These are phyloP conservation scores for Cladosporium sphaerospermum DNA, from an alignment of 2,329 filamentous ascomycete species.

Conservation along the genomic window DNA sequence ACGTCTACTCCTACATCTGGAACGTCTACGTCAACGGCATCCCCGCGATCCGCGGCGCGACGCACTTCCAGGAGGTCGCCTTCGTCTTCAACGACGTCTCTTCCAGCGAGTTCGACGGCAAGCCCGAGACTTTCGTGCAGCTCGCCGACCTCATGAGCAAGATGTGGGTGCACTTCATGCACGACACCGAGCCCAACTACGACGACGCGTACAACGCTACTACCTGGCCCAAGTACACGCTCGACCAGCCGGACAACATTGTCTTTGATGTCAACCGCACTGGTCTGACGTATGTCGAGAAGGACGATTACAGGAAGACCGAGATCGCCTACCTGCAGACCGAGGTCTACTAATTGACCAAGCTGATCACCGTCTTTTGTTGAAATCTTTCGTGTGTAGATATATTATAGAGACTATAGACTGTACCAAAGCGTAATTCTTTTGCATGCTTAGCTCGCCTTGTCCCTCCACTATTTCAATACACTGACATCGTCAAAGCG, in stretches of 20 bases:
- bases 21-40: conserved; percentile 7
- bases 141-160: conserved; percentile 5
- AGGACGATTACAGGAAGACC: conserved; percentile 5
- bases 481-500: too few species aligned
- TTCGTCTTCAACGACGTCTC: conserved; percentile 43
- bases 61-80: conserved; percentile 45
- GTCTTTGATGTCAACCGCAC: conserved; percentile 8
- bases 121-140: conserved; percentile 6
- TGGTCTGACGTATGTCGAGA: neutral
- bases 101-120: conserved; percentile 2
- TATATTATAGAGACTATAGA: too few species aligned
- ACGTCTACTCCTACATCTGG: conserved; percentile 9
- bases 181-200: conserved; percentile 1
- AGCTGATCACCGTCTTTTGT: neutral
- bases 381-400: too few species aligned
- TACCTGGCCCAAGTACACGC: conserved; percentile 1
- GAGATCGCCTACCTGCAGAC: neutral
- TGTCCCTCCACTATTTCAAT: too few species aligned
- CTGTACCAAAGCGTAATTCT: too few species aligned
- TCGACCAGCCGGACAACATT: neutral
- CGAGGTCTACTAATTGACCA: conserved; percentile 1
- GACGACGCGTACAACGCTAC: neutral
- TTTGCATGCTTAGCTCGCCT: too few species aligned
- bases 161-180: conserved; percentile 8
- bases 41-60: conserved; percentile 9